A percentile compares a stretch with the other conserved stretches of the same genome.
These are phyloP conservation scores for Phytophthora aleatoria DNA, from an alignment of 352 stramenopile genomes.

Conservation along the genomic window DNA sequence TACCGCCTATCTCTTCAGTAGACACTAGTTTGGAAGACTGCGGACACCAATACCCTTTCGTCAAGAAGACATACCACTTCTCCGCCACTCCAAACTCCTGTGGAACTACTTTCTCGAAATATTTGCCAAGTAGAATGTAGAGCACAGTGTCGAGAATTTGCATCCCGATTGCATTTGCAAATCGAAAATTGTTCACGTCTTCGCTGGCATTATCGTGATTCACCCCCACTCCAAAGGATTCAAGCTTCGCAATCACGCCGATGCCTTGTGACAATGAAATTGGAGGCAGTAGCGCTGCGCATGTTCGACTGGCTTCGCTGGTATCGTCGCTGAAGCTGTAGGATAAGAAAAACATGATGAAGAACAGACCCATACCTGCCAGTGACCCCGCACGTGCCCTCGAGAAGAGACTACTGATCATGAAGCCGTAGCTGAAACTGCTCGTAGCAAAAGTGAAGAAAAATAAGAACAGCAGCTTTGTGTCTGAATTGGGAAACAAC, in stretches of 20 bases:
- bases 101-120: conserved; percentile 93
- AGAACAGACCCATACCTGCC: conserved; percentile 78
- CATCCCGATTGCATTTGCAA: conserved; percentile 73
- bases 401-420: conserved; percentile 74
- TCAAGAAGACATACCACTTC: conserved; percentile 92
- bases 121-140: conserved; percentile 85
- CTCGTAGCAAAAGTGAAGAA: conserved; percentile 84
- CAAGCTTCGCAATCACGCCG: conserved; percentile 61
- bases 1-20: conserved; percentile 37
- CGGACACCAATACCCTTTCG: conserved; percentile 67
- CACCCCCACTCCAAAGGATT: conserved; percentile 55
- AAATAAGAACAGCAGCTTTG: conserved; percentile 55
- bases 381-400: conserved; percentile 59
- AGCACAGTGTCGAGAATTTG: conserved; percentile 90
- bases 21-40: conserved; percentile 24
- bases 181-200: conserved; percentile 53
- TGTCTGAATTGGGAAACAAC: conserved; percentile 59
- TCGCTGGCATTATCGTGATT: conserved; percentile 42
- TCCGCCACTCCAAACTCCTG: conserved; percentile 90
- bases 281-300: conserved; percentile 62
- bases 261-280: conserved; percentile 80
- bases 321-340: conserved; percentile 72
- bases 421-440: conserved; percentile 75
- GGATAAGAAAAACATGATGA: conserved; percentile 82
- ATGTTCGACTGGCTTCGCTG: conserved; percentile 31